Evolutionary conservation across 176 grass and related monocot species (phyloP), one percentile per base, ranked within the genome.

Genomic region (Raddia distichophylla): DNA sequence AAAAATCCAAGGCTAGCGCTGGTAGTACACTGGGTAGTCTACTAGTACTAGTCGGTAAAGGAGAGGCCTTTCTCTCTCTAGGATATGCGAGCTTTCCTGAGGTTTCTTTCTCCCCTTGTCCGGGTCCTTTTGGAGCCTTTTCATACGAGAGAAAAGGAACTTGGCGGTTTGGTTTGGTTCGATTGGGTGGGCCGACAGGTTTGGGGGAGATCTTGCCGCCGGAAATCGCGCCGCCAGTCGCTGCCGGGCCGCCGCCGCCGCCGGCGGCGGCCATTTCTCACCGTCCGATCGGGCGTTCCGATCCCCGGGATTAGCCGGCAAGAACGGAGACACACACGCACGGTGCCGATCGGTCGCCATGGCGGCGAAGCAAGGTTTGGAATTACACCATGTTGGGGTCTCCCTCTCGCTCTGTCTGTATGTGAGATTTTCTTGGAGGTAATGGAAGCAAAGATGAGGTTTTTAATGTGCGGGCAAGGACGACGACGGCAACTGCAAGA

Each of bases 211-310:
- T 12, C 19, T 64, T 79, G 33, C 16, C 60, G 85, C 81, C 89
- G 74, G 65, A 88, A 90, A 90, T 90, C 79, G 86, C 82, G 89
- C 80, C 87, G 81, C 80, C 86, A 69, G 49, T 88, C 76, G 87
- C 73, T 80, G 81, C 83, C 86, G 74, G 44, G 74, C 67, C 33
- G 81, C 74, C 88, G 81, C 74, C 88, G 74, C 67, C 33, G 81
- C 74, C 88, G 80, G 83, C 86, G 76, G 83, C 83, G 80, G 80
- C 74, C 49, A 16, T 55, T 62, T 62, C 53, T 9, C 51, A 6
- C 20, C 17, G 37, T 40, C 37, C 37, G 37, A 40, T 40, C 37
- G 0, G 37, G 37, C 37, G 10, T 35, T 15, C 34, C 50, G 14
- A 13, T 40, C 48, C 48, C 34, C 43, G 13, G 46, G 42, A 50